Evolutionary conservation across 352 stramenopile species (phyloP).

Genomic region (Phytophthora hibernalis): DNA sequence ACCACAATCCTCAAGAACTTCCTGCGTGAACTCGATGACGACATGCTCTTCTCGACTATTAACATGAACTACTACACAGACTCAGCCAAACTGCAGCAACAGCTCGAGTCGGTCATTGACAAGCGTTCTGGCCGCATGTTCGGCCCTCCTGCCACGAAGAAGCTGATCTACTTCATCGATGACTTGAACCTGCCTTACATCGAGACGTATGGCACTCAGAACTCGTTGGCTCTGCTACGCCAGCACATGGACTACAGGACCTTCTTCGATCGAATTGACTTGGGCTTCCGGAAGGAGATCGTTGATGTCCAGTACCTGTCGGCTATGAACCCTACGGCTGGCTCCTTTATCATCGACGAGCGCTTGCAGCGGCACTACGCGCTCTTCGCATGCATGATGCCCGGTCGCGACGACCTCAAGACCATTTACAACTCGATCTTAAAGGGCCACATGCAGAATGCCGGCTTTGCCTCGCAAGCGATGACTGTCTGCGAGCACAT

Average conservation of each 20-base stretch:
- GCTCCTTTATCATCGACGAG: constrained; percentile 98
- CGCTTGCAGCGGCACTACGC: constrained; percentile 96
- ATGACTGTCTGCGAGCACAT: constrained; percentile 84
- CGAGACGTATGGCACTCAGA: constrained; percentile 97
- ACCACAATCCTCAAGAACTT: constrained; percentile 98
- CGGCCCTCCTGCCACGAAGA: constrained; percentile 95
- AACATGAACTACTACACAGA: constrained; percentile 99
- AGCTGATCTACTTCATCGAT: constrained; percentile 97
- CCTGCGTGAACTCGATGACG: constrained; percentile 88
- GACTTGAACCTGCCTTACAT: constrained; percentile 97
- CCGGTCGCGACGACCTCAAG: constrained; percentile 93
- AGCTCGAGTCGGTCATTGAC: constrained; percentile 97
- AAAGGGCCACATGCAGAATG: constrained; percentile 93
- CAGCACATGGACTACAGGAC: constrained; percentile 97
- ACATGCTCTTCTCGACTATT: constrained; percentile 96
- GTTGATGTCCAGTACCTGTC: constrained; percentile 97
- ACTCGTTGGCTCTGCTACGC: constrained; percentile 94
- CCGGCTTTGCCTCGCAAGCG: constrained; percentile 71
- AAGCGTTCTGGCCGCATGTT: constrained; percentile 96
- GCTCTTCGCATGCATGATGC: constrained; percentile 96
- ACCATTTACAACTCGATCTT: constrained; percentile 97
- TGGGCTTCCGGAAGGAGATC: constrained; percentile 97
- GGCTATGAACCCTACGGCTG: constrained; percentile 97
- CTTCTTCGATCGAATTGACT: constrained; percentile 95
- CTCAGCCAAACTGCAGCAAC: constrained; percentile 94